Evolutionary conservation across 2,329 filamentous ascomycete genomes (phyloP), one percentile per base, ranked within the genome.

Genomic region (Diaporthe amygdali): DNA sequence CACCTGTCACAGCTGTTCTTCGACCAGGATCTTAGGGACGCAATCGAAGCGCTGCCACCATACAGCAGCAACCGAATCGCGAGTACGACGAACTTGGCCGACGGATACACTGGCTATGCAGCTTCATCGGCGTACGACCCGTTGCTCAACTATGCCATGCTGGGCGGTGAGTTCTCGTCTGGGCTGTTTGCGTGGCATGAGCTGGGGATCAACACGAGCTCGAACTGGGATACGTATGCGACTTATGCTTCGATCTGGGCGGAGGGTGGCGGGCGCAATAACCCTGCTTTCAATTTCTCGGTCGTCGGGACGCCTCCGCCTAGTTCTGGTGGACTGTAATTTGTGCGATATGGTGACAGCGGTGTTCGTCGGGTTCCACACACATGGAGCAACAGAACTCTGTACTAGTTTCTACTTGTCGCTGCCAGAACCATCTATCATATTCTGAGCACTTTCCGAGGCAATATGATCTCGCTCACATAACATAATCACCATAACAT

Each of bases 141-240:
- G 1, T 84, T 89, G 76, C 80, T 87, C 20, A 84, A 89, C 76
- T 88, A 87, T 15, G 49, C 12, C 44, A 39, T 47, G 32, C 15
- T 63, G 25, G 64, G 47, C 25, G 56, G 15, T 7, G 39, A 41
- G 3, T 22, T 67, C 2, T 25, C 47, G 30, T 15, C 34, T 20
- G 64, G 64, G 20, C 47, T 67, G 10, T 67, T 67, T 17, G 47
- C 51, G 22, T 67, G 64, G 64, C 51, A 52, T 32, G 64, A 67
- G 64, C 17, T 67, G 47, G 64, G 47, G 1, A 67, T 67, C 30
- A 56, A 67, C 39, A 67, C 46, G 27, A 67, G 47, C 47, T 52
- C 64, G 39, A 67, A 67, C 64, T 67, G 64, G 64, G 30, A 64
- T 30, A 49, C 59, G 12, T 64, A 64, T 49, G 59, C 59, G 22